A percentile compares a stretch with the other conserved stretches of the same genome.
Conservation (phyloP, 2,329 filamentous ascomycete species). For the Nemania abortiva region DNA sequence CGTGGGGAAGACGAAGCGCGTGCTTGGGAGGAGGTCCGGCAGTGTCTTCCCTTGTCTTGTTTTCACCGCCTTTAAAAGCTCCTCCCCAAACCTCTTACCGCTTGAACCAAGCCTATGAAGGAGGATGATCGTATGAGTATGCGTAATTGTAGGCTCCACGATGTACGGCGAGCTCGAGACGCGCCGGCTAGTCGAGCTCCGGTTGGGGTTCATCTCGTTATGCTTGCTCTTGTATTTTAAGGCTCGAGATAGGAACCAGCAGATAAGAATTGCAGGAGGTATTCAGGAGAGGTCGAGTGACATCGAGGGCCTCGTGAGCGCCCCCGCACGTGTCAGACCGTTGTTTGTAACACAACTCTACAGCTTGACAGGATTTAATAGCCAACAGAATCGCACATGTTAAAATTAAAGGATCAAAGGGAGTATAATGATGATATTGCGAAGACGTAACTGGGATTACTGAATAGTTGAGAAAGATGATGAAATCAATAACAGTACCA, state of each 20-base stretch:
- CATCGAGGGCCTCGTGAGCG: not conserved
- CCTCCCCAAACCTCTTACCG: conserved; percentile 48
- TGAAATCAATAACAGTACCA: not conserved
- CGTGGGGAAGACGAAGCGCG: conserved; percentile 65
- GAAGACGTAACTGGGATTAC: not conserved
- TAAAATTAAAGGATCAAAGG: not conserved
- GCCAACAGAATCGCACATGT: not conserved
- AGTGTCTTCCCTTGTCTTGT: conserved; percentile 45
- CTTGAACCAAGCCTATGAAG: conserved; percentile 40
- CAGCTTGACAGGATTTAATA: not conserved
- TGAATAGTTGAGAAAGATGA: not conserved
- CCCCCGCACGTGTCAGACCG: not conserved
- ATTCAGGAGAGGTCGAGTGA: not conserved
- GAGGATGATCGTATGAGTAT: conserved; percentile 36
- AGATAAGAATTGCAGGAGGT: not conserved
- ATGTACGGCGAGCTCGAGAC: conserved; percentile 22
- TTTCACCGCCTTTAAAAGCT: conserved; percentile 48
- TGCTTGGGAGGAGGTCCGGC: conserved; percentile 52
- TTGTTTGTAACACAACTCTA: not conserved
- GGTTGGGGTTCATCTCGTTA: not conserved
- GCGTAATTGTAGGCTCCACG: conserved; percentile 37
- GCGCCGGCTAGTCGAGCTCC: not conserved
- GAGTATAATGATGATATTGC: not conserved
- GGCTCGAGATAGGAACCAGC: not conserved
- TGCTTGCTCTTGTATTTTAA: not conserved